These are phyloP conservation scores for Phlyctochytrium bullatum DNA, from an alignment of 192 early-diverging fungal genomes.

Conservation along the genomic window DNA sequence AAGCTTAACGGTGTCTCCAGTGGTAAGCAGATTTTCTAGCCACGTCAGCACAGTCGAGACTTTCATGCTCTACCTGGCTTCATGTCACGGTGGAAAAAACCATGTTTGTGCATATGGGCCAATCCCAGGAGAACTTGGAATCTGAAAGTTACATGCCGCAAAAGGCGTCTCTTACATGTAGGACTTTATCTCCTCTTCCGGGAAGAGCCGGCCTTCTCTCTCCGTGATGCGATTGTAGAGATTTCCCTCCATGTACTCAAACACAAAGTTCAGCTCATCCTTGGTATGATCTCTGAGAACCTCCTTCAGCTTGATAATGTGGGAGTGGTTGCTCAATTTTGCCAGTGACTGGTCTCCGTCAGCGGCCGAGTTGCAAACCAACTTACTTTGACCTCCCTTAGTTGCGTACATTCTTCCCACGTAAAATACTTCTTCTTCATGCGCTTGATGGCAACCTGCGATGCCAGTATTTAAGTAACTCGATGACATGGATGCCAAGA, in stretches of 20 bases:
- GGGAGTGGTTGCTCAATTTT: slow-evolving; percentile 72
- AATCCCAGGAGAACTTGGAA: slow-evolving; percentile 86
- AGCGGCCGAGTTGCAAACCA: not conserved
- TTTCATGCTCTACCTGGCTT: slow-evolving; percentile 53
- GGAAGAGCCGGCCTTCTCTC: slow-evolving; percentile 62
- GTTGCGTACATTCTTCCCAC: slow-evolving; percentile 67
- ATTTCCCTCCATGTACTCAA: slow-evolving; percentile 96
- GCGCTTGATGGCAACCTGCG: slow-evolving; percentile 82
- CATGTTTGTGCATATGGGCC: slow-evolving; percentile 88
- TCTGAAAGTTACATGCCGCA: slow-evolving; percentile 37
- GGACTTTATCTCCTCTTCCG: slow-evolving; percentile 64
- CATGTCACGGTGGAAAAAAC: slow-evolving; percentile 94
- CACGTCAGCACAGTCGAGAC: no score
- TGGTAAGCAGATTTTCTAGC: slow-evolving; percentile 85
- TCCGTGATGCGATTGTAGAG: slow-evolving; percentile 86
- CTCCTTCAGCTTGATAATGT: slow-evolving; percentile 83
- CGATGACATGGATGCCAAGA: not conserved
- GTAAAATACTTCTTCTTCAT: slow-evolving; percentile 83
- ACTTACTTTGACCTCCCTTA: slow-evolving; percentile 75
- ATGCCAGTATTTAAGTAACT: not conserved
- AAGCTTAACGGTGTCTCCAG: slow-evolving; percentile 67
- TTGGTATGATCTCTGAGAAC: slow-evolving; percentile 68
- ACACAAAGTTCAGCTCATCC: slow-evolving; percentile 89
- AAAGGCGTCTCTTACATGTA: slow-evolving; percentile 63
- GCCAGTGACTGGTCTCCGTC: slow-evolving; percentile 55